Conservation (phyloP, 1,284 basidiomycete genomes). For the Leccinum olivaceoglutinosum region DNA sequence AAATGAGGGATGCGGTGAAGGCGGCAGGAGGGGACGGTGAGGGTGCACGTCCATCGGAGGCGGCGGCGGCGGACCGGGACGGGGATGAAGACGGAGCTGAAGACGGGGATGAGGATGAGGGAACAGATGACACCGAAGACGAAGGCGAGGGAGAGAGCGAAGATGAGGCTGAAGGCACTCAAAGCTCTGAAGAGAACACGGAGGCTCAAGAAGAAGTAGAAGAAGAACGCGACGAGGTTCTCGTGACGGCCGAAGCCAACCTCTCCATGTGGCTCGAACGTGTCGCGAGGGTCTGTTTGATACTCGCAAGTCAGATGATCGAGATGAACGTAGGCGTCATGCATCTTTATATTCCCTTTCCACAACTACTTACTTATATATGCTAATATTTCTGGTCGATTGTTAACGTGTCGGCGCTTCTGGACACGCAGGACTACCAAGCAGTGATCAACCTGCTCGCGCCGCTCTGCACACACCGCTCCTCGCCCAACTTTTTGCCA, state of each 20-base stretch:
- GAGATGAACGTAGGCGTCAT: conserved; percentile 58
- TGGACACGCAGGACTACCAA: conserved; percentile 51
- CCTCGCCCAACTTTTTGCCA: conserved; percentile 8
- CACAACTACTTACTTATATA: not conserved
- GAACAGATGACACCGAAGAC: not conserved
- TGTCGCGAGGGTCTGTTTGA: conserved; percentile 60
- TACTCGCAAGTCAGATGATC: conserved; percentile 67
- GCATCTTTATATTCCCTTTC: not conserved
- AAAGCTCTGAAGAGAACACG: not conserved
- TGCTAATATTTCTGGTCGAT: not conserved
- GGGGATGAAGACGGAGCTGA: not conserved
- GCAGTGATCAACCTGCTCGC: conserved; percentile 61
- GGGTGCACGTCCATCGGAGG: not conserved
- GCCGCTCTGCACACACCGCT: conserved; percentile 48
- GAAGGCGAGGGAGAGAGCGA: not conserved
- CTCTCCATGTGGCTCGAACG: conserved; percentile 76
- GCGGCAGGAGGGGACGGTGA: not conserved
- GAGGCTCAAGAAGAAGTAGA: not conserved
- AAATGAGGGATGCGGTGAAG: not conserved
- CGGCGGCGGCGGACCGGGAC: not conserved
- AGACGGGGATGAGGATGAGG: not conserved
- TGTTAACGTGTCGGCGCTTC: not conserved
- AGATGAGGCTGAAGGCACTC: not conserved
- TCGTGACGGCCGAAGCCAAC: conserved; percentile 34
- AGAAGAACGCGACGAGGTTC: conserved; percentile 15